These are phyloP conservation scores for Letharia columbiana DNA, from an alignment of 495 filamentous ascomycete species.

Conservation along the genomic window DNA sequence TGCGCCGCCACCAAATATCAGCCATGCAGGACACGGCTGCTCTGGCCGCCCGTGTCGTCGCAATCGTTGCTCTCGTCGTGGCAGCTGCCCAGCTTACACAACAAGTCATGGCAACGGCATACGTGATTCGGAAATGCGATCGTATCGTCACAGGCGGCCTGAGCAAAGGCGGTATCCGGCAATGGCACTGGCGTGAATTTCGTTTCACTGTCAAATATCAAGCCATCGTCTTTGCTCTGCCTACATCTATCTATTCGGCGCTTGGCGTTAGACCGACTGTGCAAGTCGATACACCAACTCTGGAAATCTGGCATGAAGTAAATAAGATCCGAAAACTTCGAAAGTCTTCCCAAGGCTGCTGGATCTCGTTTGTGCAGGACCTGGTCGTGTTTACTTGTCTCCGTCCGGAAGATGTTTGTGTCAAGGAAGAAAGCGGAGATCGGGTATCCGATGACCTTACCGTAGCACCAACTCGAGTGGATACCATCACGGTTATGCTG, in stretches of 20 bases:
- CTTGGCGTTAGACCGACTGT: conserved; percentile 15
- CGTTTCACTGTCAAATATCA: conserved; percentile 19
- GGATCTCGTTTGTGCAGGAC: conserved; percentile 15
- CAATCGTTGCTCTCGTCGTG: conserved; percentile 15
- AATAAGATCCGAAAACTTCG: neutral
- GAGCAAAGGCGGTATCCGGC: conserved; percentile 6
- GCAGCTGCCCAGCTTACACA: conserved; percentile 15
- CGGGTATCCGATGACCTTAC: conserved; percentile 19
- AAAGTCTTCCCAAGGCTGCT: conserved; percentile 10
- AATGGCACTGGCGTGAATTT: conserved; percentile 21
- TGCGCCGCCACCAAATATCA: neutral
- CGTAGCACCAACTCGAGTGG: conserved; percentile 13
- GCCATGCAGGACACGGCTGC: conserved; percentile 16
- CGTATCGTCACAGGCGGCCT: conserved; percentile 18
- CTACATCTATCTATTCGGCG: conserved; percentile 8
- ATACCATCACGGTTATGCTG: conserved; percentile 15
- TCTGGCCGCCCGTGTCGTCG: conserved; percentile 15
- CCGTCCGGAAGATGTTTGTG: neutral
- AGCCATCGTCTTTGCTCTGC: conserved; percentile 14
- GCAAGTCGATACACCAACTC: conserved; percentile 7
- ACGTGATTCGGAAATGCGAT: conserved; percentile 21
- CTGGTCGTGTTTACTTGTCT: conserved; percentile 6
- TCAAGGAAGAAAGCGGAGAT: conserved; percentile 18
- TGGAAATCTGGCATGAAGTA: conserved; percentile 2
- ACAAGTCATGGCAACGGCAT: conserved; percentile 17